These are phyloP conservation scores for Juglanconis sp. DNA, from an alignment of 2,329 filamentous ascomycete genomes.

Conservation along the genomic window DNA sequence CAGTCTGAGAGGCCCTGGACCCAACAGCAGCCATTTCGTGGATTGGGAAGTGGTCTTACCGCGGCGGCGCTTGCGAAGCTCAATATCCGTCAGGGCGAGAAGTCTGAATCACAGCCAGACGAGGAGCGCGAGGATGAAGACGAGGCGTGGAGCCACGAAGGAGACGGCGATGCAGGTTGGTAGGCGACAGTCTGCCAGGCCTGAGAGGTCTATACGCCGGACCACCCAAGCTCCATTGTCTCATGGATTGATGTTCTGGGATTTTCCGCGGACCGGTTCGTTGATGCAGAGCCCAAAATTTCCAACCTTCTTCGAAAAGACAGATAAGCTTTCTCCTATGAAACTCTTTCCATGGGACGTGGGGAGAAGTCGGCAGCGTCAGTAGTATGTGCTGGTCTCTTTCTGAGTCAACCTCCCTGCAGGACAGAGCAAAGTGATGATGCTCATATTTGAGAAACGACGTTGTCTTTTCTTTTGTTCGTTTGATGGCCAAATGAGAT, in stretches of 20 bases:
- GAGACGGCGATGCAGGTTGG: neutral
- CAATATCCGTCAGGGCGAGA: neutral
- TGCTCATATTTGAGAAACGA: too few species aligned
- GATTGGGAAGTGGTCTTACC: neutral
- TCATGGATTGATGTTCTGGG: neutral
- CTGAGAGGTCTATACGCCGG: neutral
- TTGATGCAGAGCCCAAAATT: neutral
- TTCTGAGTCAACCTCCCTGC: too few species aligned
- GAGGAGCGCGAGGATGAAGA: neutral
- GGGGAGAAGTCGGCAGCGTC: too few species aligned
- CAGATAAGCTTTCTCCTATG: too few species aligned
- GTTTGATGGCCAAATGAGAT: too few species aligned
- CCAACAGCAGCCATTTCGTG: neutral
- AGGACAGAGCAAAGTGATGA: too few species aligned
- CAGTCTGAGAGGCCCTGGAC: neutral
- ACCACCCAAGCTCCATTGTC: neutral
- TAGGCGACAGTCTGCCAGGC: neutral
- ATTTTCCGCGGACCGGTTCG: neutral
- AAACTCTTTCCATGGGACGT: too few species aligned
- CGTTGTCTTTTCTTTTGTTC: too few species aligned
- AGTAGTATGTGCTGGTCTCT: too few species aligned
- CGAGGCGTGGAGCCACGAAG: neutral
- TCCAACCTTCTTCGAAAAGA: too few species aligned
- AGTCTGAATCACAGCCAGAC: neutral
- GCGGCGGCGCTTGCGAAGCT: neutral